A percentile compares a stretch with the other conserved stretches of the same genome.
phyloP scores from a whole-genome alignment of 768 basidiomycete genomes.

The Boletus pseudo-olivaceus region DNA sequence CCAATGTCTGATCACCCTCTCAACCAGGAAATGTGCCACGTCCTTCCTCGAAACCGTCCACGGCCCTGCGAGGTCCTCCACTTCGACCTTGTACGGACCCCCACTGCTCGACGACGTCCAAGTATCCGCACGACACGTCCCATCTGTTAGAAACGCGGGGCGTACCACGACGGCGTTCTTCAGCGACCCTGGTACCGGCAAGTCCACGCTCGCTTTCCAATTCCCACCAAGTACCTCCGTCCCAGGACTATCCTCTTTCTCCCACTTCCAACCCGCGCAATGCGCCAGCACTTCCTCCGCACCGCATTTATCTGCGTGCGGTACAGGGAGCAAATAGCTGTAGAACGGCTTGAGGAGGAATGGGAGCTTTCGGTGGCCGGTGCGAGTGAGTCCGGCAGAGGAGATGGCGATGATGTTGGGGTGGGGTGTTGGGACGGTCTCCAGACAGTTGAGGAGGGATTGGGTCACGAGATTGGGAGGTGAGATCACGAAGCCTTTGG shows the following conservation, averaged over 20 bases:
- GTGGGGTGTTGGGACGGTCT: conserved; percentile 45
- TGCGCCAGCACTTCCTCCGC: conserved; percentile 50
- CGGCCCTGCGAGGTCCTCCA: conserved; percentile 36
- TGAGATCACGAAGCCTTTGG: conserved; percentile 46
- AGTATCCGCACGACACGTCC: conserved; percentile 37
- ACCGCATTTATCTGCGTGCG: conserved; percentile 62
- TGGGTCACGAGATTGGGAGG: conserved; percentile 60
- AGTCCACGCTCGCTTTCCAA: conserved; percentile 39
- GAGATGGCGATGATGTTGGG: conserved; percentile 56
- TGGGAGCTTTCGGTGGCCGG: conserved; percentile 46
- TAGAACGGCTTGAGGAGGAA: conserved; percentile 49
- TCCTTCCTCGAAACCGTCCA: conserved; percentile 62
- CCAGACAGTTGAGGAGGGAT: conserved; percentile 51
- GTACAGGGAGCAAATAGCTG: conserved; percentile 37
- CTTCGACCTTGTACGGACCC: conserved; percentile 41
- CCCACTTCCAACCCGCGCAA: conserved; percentile 51
- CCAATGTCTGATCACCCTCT: conserved; percentile 47
- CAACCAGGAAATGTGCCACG: conserved; percentile 61
- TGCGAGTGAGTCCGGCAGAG: conserved; percentile 47
- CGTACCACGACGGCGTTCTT: conserved; percentile 47
- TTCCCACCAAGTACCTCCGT: conserved; percentile 40
- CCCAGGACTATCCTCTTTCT: conserved; percentile 40
- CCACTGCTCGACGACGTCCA: neutral
- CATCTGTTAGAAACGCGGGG: conserved; percentile 58
- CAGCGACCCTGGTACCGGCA: conserved; percentile 42